Base-by-base conservation (phyloP, 2,329 filamentous ascomycete genomes). In the Pestalotiopsis sp. region DNA sequence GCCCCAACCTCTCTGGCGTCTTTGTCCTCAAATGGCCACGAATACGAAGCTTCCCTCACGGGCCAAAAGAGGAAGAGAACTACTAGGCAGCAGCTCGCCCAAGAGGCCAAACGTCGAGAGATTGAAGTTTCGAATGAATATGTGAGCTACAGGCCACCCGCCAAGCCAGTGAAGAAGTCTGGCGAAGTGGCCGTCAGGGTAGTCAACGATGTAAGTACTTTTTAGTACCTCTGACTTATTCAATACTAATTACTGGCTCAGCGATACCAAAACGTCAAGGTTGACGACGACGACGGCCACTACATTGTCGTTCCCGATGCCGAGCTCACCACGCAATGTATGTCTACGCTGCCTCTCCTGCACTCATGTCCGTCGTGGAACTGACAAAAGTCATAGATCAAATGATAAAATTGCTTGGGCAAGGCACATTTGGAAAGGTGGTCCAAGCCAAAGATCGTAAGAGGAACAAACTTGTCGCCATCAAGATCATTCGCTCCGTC, bases 401-500 rank as follows among this genome's bases (percentile, higher is more conserved):
- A 82, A 95, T 99, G 73, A 85, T 92, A 70, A 94, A 94, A 73
- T 86, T 98, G 35, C 90, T 99, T 13, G 96, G 96, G 24, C 96
- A 99, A 81, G 96, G 96, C 71, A 99, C 96, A 0, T 99, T 99
- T 78, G 96, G 96, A 76, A 99, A 99, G 80, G 96, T 99, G 17
- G 96, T 99, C 20, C 92, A 98, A 79, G 96, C 96, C 65, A 91
- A 89, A 73, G 96, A 99, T 78, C 89, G 89, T 69, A 88, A 88
- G 74, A 90, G 90, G 70, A 91, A 91, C 73, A 93, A 94, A 78
- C 78, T 85, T 4, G 97, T 97, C 52, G 96, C 96, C 40, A 94
- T 99, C 80, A 99, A 99, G 80, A 97, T 99, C 79, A 98, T 99
- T 72, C 91, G 96, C 73, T 98, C 96, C 1, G 96, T 99, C 13